phyloP scores from a whole-genome alignment of 2,329 filamentous ascomycete species.

The Pseudogymnoascus sp. region DNA sequence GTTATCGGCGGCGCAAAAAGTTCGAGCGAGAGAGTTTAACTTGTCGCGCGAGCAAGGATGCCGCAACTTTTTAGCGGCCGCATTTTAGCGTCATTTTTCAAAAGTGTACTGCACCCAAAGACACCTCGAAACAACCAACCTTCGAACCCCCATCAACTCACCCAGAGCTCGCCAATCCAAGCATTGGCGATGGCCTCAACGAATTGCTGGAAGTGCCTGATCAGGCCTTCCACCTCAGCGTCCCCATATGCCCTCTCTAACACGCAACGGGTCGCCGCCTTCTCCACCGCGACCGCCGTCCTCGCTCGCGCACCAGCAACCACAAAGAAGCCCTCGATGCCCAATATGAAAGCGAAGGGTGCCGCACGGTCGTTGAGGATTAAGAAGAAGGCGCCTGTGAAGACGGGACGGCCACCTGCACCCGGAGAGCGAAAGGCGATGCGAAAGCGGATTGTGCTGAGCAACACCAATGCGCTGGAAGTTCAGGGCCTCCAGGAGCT shows the following conservation, averaged over 20 bases:
- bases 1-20: constrained; percentile 5
- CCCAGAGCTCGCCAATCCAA: constrained; percentile 5
- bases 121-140: not conserved
- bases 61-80: constrained; percentile 14
- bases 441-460: constrained; percentile 82
- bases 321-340: constrained; percentile 7
- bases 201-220: constrained; percentile 51
- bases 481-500: constrained; percentile 61
- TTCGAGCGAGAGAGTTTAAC: not conserved
- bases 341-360: constrained; percentile 13
- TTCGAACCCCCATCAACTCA: not conserved
- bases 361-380: constrained; percentile 19
- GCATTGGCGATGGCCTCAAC: constrained; percentile 42
- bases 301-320: constrained; percentile 5
- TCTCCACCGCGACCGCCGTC: constrained; percentile 27
- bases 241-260: constrained; percentile 30
- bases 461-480: constrained; percentile 84
- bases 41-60: constrained; percentile 6
- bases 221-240: constrained; percentile 35
- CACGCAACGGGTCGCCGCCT: constrained; percentile 36
- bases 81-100: constrained; percentile 15
- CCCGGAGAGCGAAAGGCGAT: constrained; percentile 79
- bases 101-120: constrained; percentile 2
- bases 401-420: constrained; percentile 44
- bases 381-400: constrained; percentile 40